Percentiles rank a stretch among this genome's conserved stretches.
phyloP scores from a whole-genome alignment of 176 grass and related monocot species.

The Cocos nucifera region DNA sequence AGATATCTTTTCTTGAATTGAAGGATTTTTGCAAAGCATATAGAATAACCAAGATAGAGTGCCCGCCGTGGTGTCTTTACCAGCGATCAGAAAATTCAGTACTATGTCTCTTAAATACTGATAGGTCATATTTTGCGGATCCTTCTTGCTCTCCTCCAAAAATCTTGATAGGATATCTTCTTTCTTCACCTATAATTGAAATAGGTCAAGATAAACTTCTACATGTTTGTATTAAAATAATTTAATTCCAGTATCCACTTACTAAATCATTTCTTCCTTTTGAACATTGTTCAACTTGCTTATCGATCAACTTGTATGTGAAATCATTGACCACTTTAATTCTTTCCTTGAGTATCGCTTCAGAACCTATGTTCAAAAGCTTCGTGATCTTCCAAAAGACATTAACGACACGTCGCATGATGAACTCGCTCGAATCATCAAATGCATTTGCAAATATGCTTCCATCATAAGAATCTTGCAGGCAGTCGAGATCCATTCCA shows the following conservation, averaged over 20 bases:
- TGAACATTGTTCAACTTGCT: conserved; percentile 20
- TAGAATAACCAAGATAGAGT: conserved; percentile 55
- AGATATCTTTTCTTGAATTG: conserved; percentile 34
- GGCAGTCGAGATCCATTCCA: conserved; percentile 35
- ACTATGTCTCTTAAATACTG: conserved; percentile 60
- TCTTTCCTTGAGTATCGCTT: conserved; percentile 22
- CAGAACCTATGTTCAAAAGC: conserved; percentile 35
- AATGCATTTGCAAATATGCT: conserved; percentile 44
- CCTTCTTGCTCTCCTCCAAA: conserved; percentile 7
- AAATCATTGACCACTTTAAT: conserved; percentile 45
- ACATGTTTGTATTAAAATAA: no score
- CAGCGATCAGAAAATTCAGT: conserved; percentile 47
- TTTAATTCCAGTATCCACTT: not conserved
- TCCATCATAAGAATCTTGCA: conserved; percentile 22
- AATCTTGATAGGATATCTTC: conserved; percentile 49
- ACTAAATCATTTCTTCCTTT: conserved; percentile 6
- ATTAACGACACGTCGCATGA: conserved; percentile 34
- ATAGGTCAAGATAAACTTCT: not conserved
- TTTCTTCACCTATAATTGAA: not conserved
- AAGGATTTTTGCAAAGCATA: conserved; percentile 56
- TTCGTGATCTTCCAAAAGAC: conserved; percentile 40
- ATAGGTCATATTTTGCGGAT: conserved; percentile 23
- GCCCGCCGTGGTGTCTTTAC: conserved; percentile 51
- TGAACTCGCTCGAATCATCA: conserved; percentile 56
- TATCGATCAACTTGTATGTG: conserved; percentile 28